A percentile compares a stretch with the other conserved stretches of the same genome.
Evolutionary conservation across 1,284 basidiomycete species (phyloP).

Genomic region (Ganoderma resinaceum): DNA sequence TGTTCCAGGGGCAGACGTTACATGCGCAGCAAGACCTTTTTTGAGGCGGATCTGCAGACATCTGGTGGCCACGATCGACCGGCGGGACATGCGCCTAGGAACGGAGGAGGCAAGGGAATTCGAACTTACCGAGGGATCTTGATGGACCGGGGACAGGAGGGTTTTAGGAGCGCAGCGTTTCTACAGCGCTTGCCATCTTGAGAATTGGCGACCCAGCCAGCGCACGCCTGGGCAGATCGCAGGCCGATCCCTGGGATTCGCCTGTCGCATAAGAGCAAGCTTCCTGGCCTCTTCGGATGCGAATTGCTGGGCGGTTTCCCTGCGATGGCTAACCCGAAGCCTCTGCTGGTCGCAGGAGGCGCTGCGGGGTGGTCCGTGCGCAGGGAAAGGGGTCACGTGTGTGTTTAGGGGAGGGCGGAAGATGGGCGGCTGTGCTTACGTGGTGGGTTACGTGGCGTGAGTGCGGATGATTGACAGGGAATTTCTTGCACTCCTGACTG

Average conservation of each 20-base stretch:
- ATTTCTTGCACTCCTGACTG: constrained; percentile 14
- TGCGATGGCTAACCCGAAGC: background rate
- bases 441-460: constrained; percentile 25
- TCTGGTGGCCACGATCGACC: background rate
- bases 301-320: background rate
- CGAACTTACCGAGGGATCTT: background rate
- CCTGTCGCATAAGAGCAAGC: background rate
- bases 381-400: constrained; percentile 8
- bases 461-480: constrained; percentile 15
- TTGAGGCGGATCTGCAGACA: background rate
- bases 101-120: background rate
- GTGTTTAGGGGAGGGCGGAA: constrained; percentile 18
- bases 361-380: constrained; percentile 17
- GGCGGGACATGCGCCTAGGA: background rate
- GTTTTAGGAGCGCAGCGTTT: constrained; percentile 1
- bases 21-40: background rate
- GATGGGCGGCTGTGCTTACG: constrained; percentile 22
- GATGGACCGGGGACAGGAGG: constrained; percentile 1
- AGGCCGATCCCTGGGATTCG: background rate
- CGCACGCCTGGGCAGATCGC: background rate
- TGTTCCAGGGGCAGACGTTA: background rate
- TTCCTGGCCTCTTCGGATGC: background rate
- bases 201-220: background rate
- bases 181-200: background rate
- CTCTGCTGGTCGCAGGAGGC: background rate